These are phyloP conservation scores for Tuber brumale DNA, from an alignment of 495 filamentous ascomycete genomes.

Conservation along the genomic window DNA sequence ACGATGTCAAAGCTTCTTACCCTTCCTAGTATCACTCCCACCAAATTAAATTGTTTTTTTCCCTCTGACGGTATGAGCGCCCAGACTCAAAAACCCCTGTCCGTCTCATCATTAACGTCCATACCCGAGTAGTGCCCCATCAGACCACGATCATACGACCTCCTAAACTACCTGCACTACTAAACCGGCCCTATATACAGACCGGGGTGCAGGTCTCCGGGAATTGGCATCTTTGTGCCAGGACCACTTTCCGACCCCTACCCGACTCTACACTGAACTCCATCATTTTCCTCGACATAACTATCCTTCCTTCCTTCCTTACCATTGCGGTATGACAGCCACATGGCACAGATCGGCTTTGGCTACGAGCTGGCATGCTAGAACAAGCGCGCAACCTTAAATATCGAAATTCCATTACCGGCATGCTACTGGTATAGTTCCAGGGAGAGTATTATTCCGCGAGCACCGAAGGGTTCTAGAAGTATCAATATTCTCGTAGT, in stretches of 20 bases:
- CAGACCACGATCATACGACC: not conserved
- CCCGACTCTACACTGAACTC: not conserved
- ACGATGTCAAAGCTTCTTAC: no score
- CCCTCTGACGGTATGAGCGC: no score
- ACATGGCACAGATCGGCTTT: not conserved
- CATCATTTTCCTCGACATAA: not conserved
- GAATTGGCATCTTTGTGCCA: not conserved
- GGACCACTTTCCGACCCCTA: no score
- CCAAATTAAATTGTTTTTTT: no score
- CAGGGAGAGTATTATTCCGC: not conserved
- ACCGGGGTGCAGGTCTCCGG: not conserved
- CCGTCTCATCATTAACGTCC: no score
- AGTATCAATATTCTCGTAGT: not conserved
- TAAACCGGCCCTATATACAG: not conserved
- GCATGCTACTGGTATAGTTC: not conserved
- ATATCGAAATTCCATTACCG: not conserved
- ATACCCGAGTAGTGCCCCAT: no score
- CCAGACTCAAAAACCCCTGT: no score
- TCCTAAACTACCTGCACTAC: not conserved
- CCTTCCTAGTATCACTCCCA: no score
- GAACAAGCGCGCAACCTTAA: not conserved
- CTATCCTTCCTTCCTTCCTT: not conserved
- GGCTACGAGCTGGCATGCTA: not conserved
- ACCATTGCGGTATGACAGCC: not conserved
- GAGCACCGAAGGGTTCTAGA: no score